Conservation (phyloP, 306 rosid genomes). For the Mimosa bimucronata region DNA sequence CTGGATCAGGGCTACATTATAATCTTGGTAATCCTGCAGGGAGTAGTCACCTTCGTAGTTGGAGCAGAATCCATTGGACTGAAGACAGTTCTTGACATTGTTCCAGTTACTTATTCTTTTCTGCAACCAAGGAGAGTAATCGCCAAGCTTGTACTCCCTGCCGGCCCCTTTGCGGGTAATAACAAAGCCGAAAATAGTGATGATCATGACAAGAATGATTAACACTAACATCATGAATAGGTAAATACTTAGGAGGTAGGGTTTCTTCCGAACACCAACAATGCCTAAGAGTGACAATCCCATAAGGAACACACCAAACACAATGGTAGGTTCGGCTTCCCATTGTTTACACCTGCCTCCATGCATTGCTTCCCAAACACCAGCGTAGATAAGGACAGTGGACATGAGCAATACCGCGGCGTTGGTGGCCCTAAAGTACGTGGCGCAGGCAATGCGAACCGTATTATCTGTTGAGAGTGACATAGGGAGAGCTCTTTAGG, state of each 20-base stretch:
- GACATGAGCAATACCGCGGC: conserved; percentile 56
- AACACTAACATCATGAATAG: conserved; percentile 65
- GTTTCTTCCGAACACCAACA: conserved; percentile 56
- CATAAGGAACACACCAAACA: conserved; percentile 61
- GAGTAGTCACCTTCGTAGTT: too few relatives aligned
- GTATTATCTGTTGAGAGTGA: too few relatives aligned
- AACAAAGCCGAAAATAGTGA: conserved; percentile 60
- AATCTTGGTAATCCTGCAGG: too few relatives aligned
- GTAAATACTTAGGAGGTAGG: conserved; percentile 67
- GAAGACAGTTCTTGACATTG: conserved; percentile 60
- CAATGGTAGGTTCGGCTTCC: conserved; percentile 53
- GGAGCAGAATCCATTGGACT: conserved; percentile 52
- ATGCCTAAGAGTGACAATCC: conserved; percentile 72
- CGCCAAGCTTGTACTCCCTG: conserved; percentile 67
- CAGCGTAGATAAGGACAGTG: conserved; percentile 56
- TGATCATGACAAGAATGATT: conserved; percentile 48
- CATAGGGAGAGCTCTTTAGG: too few relatives aligned
- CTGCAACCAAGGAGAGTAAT: conserved; percentile 79
- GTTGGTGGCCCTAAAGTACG: conserved; percentile 58
- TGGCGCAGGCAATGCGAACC: too few relatives aligned
- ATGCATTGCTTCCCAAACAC: conserved; percentile 60
- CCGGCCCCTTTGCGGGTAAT: conserved; percentile 74
- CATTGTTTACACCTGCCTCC: conserved; percentile 55
- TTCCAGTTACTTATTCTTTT: conserved; percentile 66
- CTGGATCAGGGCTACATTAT: too few relatives aligned